Conservation (phyloP, 2,329 filamentous ascomycete genomes). For the Aureobasidium subglaciale region DNA sequence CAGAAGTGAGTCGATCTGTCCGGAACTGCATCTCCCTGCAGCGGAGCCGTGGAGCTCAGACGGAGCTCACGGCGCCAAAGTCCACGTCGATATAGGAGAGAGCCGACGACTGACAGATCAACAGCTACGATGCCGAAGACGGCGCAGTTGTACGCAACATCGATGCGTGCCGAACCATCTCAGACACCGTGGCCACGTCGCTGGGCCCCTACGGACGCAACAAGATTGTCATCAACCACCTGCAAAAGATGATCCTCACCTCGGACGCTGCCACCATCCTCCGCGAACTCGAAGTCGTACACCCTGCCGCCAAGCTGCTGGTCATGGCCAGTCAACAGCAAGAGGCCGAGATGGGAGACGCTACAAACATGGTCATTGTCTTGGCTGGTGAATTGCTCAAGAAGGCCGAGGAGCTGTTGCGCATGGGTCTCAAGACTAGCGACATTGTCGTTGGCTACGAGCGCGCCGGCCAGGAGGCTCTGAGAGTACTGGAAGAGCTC, state of each 20-base stretch:
- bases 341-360: constrained; percentile 98
- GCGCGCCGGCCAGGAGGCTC: constrained; percentile 81
- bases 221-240: constrained; percentile 99
- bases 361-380: constrained; percentile 94
- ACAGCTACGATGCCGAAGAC: constrained; percentile 97
- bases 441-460: constrained; percentile 96
- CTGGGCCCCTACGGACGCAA: constrained; percentile 96
- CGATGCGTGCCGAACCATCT: constrained; percentile 93
- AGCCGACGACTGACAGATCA: constrained; percentile 28
- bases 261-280: constrained; percentile 97
- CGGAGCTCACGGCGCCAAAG: constrained; percentile 18
- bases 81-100: constrained; percentile 17
- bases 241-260: constrained; percentile 99
- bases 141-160: constrained; percentile 97
- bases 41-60: neutral
- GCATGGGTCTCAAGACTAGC: constrained; percentile 97
- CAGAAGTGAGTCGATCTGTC: constrained; percentile 81
- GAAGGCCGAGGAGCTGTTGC: constrained; percentile 92
- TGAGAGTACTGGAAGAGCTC: constrained; percentile 79
- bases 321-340: constrained; percentile 99
- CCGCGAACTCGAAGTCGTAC: constrained; percentile 93
- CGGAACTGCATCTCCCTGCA: too few relatives aligned
- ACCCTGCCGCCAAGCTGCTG: constrained; percentile 92
- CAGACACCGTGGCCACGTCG: constrained; percentile 92
- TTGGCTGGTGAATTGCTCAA: constrained; percentile 89